A percentile compares a stretch with the other conserved stretches of the same genome.
Evolutionary conservation across 345 rosid species (phyloP).

Genomic region (Salix arbutifolia): DNA sequence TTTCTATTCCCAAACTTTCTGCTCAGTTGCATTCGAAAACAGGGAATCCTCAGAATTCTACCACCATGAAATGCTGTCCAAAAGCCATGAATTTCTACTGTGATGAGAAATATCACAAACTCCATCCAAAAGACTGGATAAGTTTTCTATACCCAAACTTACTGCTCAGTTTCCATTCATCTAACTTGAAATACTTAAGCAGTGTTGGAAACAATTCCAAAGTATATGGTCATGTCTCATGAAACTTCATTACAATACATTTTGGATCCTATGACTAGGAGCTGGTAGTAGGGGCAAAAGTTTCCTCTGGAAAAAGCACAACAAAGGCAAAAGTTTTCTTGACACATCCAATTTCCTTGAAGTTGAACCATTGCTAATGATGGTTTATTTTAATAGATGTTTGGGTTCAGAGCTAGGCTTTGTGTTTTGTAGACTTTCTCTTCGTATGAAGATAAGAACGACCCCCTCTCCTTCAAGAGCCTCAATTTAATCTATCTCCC

Average conservation of each 20-base stretch:
- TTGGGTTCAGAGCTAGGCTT: too few species aligned
- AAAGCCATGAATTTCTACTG: neutral
- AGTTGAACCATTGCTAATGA: neutral
- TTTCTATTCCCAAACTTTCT: neutral
- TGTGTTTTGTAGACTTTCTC: too few species aligned
- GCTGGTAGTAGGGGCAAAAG: neutral
- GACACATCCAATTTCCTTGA: too few species aligned
- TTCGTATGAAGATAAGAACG: too few species aligned
- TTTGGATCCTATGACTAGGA: neutral
- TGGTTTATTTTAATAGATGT: neutral
- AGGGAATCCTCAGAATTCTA: neutral
- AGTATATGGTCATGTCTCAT: neutral
- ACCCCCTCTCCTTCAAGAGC: too few species aligned
- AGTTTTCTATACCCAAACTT: too few species aligned
- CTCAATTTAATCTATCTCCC: too few species aligned
- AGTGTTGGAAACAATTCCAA: neutral
- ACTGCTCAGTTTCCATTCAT: neutral
- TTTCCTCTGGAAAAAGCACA: too few species aligned
- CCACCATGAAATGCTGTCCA: neutral
- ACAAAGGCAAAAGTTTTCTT: too few species aligned
- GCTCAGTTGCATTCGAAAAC: neutral
- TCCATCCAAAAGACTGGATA: neutral
- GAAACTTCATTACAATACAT: neutral
- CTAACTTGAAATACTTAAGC: neutral
- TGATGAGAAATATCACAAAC: neutral